A percentile compares a stretch with the other conserved stretches of the same genome.
phyloP scores from a whole-genome alignment of 805 yeast genomes.

The Blastobotrys attinorum region DNA sequence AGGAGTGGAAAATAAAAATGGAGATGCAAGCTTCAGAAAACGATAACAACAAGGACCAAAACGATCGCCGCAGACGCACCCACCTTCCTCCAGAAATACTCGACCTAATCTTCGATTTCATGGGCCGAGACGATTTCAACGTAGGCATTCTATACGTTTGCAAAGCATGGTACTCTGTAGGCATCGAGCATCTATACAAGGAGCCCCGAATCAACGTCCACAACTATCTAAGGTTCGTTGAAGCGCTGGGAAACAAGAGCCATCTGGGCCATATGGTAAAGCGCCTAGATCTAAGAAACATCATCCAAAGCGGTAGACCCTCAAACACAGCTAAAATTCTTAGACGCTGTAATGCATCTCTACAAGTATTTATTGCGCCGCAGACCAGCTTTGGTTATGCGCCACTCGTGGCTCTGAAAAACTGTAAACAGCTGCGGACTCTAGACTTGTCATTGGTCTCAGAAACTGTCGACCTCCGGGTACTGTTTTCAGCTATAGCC shows the following conservation, averaged over 20 bases:
- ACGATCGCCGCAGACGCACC: constrained; percentile 9
- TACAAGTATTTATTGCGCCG: constrained; percentile 76
- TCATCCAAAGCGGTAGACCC: constrained; percentile 86
- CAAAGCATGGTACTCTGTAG: constrained; percentile 49
- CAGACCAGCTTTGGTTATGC: constrained; percentile 92
- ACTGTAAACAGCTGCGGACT: constrained; percentile 55
- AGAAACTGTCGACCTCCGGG: constrained; percentile 78
- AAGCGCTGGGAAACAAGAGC: constrained; percentile 36
- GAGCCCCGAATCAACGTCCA: constrained; percentile 55
- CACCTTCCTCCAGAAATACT: constrained; percentile 46
- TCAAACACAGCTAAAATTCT: constrained; percentile 79
- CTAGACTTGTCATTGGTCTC: constrained; percentile 81
- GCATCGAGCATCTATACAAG: constrained; percentile 57
- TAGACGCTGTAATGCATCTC: constrained; percentile 60
- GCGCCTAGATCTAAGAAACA: constrained; percentile 63
- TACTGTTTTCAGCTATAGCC: constrained; percentile 67
- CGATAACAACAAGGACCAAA: constrained; percentile 12
- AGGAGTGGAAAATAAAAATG: constrained; percentile 6
- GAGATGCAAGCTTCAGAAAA: too few species aligned
- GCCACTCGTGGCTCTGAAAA: constrained; percentile 72
- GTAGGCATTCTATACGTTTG: constrained; percentile 53
- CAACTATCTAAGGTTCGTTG: constrained; percentile 69
- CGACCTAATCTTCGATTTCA: constrained; percentile 30
- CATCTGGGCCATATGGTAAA: constrained; percentile 52
- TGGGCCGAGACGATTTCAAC: constrained; percentile 29